A percentile compares a stretch with the other conserved stretches of the same genome.
These are phyloP conservation scores for Lachancea sp. DNA, from an alignment of 805 yeast genomes.

Conservation along the genomic window DNA sequence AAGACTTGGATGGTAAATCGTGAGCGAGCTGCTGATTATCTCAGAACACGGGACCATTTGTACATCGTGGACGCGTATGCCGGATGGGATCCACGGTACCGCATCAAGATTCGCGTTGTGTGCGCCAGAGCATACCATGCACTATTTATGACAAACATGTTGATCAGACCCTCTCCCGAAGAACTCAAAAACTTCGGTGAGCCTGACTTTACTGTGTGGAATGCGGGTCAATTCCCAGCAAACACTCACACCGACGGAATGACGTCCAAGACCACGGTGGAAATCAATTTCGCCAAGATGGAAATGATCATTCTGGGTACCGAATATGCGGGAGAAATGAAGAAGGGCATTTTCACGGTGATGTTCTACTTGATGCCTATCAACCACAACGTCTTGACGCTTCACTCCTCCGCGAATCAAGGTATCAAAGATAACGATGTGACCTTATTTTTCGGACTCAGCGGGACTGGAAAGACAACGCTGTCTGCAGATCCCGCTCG, in stretches of 20 bases:
- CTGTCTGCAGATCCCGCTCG: slow-evolving; percentile 94
- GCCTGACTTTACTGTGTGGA: slow-evolving; percentile 97
- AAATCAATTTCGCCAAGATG: slow-evolving; percentile 93
- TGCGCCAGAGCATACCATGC: slow-evolving; percentile 99
- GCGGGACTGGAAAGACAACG: slow-evolving; percentile 98
- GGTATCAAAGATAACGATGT: slow-evolving; percentile 78
- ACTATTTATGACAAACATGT: slow-evolving; percentile 95
- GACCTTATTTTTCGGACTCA: slow-evolving; percentile 90
- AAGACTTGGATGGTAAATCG: slow-evolving; percentile 92
- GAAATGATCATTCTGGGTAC: slow-evolving; percentile 99
- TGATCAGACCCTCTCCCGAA: slow-evolving; percentile 88
- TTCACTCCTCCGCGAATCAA: slow-evolving; percentile 93
- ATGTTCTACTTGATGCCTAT: slow-evolving; percentile 99
- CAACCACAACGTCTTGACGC: slow-evolving; percentile 80
- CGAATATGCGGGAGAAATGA: slow-evolving; percentile 99
- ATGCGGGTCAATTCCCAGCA: slow-evolving; percentile 98
- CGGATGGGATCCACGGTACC: slow-evolving; percentile 98
- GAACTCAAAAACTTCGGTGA: slow-evolving; percentile 87
- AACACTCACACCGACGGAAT: slow-evolving; percentile 93
- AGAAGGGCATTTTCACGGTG: slow-evolving; percentile 97
- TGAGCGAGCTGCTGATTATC: slow-evolving; percentile 93
- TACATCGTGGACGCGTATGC: slow-evolving; percentile 95
- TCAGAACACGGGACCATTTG: slow-evolving; percentile 90
- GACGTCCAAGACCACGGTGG: slow-evolving; percentile 94
- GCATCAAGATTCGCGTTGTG: slow-evolving; percentile 90